Base-by-base conservation (phyloP, 768 basidiomycete genomes). In the Suillus subalutaceus region DNA sequence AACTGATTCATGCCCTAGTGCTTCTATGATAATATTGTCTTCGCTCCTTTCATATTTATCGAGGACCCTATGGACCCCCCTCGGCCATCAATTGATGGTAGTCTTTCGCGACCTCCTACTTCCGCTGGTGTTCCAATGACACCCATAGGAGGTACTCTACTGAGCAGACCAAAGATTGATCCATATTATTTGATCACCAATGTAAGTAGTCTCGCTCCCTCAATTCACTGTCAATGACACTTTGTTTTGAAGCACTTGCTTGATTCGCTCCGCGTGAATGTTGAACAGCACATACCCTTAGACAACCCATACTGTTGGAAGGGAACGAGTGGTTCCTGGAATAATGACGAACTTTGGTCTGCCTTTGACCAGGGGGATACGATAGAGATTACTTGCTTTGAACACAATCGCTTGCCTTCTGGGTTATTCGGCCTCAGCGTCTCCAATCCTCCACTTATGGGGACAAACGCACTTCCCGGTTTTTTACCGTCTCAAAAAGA, bases 21-120 rank as follows among this genome's bases (percentile, higher is more conserved):
- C 70, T 96, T 95, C 75, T 99, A 91, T 75, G 97, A 99, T 79
- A 98, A 99, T 72, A 96, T 96, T 66, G 88, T 95, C 23, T 96
- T 95, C 77, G 93, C 93, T 35, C 97, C 96, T 0, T 99, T 99
- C 79, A 92, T 98, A 62, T 98, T 96, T 71, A 91, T 98, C 67
- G 97, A 98, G 75, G 95, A 97, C 74, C 90, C 93, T 15, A 71
- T 88, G 53, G 93, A 96, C 69, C 82, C 85, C 26, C 20, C 38
- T 53, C 85, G 86, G 68, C 81, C 80, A 41, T 68, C 80, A 38
- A 70, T 81, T 1, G 88, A 91, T 55, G 72, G 76, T 23, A 73
- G 72, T 35, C 65, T 78, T 50, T 79, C 81, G 63, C 70, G 81
- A 67, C 78, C 82, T 55, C 79, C 83, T 56, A 78, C 83, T 18